phyloP scores from a whole-genome alignment of 768 basidiomycete species.

The Phlebiopsis gigantea region DNA sequence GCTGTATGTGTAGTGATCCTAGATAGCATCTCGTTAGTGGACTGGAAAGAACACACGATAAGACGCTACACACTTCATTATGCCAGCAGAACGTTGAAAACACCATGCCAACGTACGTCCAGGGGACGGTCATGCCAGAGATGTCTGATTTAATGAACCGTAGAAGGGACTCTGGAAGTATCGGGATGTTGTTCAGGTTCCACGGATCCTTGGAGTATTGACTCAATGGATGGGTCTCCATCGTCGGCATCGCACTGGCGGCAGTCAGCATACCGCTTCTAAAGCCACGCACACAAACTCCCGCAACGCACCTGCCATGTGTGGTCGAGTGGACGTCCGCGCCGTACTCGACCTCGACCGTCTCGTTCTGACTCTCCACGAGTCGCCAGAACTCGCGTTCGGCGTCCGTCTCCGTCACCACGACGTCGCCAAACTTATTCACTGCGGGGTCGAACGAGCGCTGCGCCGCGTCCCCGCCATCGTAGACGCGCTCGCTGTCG shows the following conservation, averaged over 20 bases:
- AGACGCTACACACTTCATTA: constrained; percentile 65
- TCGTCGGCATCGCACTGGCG: constrained; percentile 85
- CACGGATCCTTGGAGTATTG: constrained; percentile 87
- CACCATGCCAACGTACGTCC: constrained; percentile 99
- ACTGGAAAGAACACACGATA: constrained; percentile 4
- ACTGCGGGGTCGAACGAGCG: constrained; percentile 40
- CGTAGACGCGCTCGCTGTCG: constrained; percentile 24
- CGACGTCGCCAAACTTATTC: constrained; percentile 51
- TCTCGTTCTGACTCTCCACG: constrained; percentile 83
- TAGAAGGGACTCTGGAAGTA: constrained; percentile 85
- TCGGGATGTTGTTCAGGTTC: constrained; percentile 98
- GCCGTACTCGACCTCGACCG: constrained; percentile 98
- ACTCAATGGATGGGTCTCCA: constrained; percentile 89
- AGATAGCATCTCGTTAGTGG: constrained; percentile 8
- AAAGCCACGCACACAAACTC: constrained; percentile 10
- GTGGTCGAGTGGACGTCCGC: constrained; percentile 98
- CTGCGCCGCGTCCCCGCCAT: constrained; percentile 9
- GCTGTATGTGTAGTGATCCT: constrained; percentile 98
- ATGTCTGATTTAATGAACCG: constrained; percentile 99
- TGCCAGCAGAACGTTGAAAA: constrained; percentile 99
- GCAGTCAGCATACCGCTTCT: constrained; percentile 10
- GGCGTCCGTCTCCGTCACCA: constrained; percentile 85
- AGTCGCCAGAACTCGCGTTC: constrained; percentile 97
- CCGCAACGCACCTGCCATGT: constrained; percentile 76
- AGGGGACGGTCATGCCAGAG: constrained; percentile 98